Conservation (phyloP, 768 basidiomycete genomes). For the Tephrocybe rancida region DNA sequence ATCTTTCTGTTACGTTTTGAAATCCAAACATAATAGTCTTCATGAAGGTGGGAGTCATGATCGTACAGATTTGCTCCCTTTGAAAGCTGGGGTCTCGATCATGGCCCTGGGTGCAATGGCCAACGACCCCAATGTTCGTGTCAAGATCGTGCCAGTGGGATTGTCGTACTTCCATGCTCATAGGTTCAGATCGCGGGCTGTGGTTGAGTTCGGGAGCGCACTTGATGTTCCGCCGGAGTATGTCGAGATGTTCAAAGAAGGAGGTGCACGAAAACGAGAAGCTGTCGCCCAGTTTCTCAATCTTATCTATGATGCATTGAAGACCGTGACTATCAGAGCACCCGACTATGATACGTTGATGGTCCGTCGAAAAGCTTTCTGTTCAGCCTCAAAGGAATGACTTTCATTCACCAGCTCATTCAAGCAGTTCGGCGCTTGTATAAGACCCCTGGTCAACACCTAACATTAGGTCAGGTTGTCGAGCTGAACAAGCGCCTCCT, state of each 20-base stretch:
- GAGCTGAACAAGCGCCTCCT: constrained; percentile 92
- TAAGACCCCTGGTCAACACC: constrained; percentile 91
- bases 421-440: constrained; percentile 94
- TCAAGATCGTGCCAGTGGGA: constrained; percentile 91
- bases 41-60: constrained; percentile 93
- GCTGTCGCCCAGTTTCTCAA: constrained; percentile 90
- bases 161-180: constrained; percentile 75
- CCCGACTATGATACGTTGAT: constrained; percentile 98
- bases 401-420: constrained; percentile 64
- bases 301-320: constrained; percentile 88
- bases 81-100: constrained; percentile 96
- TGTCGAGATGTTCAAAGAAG: constrained; percentile 89
- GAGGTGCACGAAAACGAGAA: constrained; percentile 85
- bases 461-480: constrained; percentile 94
- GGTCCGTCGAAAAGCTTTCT: constrained; percentile 48
- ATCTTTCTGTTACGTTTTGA: background rate
- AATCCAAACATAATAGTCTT: constrained; percentile 8
- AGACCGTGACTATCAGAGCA: constrained; percentile 94
- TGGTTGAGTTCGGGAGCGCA: constrained; percentile 94
- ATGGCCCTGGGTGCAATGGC: constrained; percentile 99
- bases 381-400: constrained; percentile 7
- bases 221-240: constrained; percentile 90
- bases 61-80: constrained; percentile 91
- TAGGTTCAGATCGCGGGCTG: constrained; percentile 94
- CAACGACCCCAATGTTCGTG: constrained; percentile 79